Base-by-base conservation (phyloP, 352 stramenopile species). In the Phytopythium boreale region DNA sequence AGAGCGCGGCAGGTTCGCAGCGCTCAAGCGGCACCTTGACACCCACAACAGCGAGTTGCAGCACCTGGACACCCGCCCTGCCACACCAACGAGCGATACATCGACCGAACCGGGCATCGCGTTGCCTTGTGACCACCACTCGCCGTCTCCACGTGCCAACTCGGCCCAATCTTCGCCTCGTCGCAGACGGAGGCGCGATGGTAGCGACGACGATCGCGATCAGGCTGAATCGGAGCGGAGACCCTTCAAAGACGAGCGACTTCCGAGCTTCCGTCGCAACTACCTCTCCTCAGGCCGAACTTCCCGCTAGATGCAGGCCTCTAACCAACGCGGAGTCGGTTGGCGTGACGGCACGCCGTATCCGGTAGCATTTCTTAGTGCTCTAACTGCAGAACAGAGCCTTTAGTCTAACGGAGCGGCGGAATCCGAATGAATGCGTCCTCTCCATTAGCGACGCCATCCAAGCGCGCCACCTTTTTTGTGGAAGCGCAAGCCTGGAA, bases 1-100 rank as follows among this genome's bases (percentile, higher is more conserved):
- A 60, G 77, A 82, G 50, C 77, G 77, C 19, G 77, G 77, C 24
- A 74, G 71, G 43, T 80, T 76, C 44, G 73, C 70, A 2, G 71
- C 77, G 20, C 51, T 85, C n/a, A 81, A 76, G 36, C 72, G 66
- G 34, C 68, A 82, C 24, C 39, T 83, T n/a, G 59, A 63, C 17
- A 66, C 59, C 20, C 75, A 79, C 55, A 59, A 66, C 17, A 52
- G 7, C 56, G 26, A 17, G 2, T 11, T 6, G 7, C 31, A 31
- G 3, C 56, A 20, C 4, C 41, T 29, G 8, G 17, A 51, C 2
- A 9, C 24, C 9, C 17, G 14, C 3, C 26, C 55, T 24, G 29
- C 41, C 5, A 24, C 29, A 3, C 17, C 19, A 37, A 29, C 20
- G 19, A 62, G 56, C 26, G 39, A 52, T 6, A 24, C n/a, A 7